A percentile compares a stretch with the other conserved stretches of the same genome.
These are phyloP conservation scores for Neurospora intermedia DNA, from an alignment of 495 filamentous ascomycete genomes.

Conservation along the genomic window DNA sequence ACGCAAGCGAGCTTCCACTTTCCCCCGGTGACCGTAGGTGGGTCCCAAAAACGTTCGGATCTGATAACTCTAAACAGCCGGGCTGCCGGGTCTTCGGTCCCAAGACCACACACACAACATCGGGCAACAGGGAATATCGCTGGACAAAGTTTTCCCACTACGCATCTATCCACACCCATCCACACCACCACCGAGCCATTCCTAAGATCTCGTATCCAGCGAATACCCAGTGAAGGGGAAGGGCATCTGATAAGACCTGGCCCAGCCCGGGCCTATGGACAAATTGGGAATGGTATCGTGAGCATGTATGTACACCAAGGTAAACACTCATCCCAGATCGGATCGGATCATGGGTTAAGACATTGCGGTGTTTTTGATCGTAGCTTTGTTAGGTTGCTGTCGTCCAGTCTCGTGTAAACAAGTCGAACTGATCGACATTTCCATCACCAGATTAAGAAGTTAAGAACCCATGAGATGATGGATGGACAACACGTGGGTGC, in stretches of 20 bases:
- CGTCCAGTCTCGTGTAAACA: not conserved
- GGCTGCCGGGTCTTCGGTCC: not conserved
- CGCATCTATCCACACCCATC: not conserved
- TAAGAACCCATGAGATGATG: not conserved
- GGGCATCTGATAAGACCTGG: not conserved
- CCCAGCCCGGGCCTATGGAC: not conserved
- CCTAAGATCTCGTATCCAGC: not conserved
- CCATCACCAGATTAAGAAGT: not conserved
- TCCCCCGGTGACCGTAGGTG: not conserved
- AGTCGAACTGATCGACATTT: not conserved
- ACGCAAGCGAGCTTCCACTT: not conserved
- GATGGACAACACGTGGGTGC: not conserved
- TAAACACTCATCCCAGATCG: not conserved
- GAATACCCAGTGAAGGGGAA: not conserved
- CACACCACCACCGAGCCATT: no score
- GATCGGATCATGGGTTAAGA: not conserved
- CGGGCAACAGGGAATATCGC: not conserved
- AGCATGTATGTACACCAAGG: not conserved
- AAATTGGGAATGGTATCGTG: not conserved
- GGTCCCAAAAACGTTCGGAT: conserved; percentile 1
- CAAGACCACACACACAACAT: no score
- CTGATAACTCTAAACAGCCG: conserved; percentile 12
- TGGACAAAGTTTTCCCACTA: not conserved
- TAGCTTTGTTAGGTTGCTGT: not conserved
- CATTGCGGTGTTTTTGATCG: not conserved